phyloP scores from a whole-genome alignment of 2,329 filamentous ascomycete species.

The Diaporthe nobilis region DNA sequence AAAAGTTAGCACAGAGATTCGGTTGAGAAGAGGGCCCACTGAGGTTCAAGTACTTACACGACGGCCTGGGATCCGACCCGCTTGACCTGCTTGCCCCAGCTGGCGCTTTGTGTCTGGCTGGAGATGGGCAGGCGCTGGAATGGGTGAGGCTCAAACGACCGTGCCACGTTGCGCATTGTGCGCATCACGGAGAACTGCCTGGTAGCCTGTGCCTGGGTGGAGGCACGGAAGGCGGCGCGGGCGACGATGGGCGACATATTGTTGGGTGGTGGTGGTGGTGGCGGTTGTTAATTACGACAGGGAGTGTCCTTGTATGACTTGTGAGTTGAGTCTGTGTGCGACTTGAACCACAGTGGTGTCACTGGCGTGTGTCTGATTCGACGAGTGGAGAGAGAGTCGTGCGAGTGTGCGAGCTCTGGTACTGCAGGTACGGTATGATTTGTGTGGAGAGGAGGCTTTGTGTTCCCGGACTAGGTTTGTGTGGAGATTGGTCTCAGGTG shows the following conservation, averaged over 20 bases:
- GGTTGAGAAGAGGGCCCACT: not conserved
- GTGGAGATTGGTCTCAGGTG: constrained; percentile 20
- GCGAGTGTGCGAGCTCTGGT: constrained; percentile 25
- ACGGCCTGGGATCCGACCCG: constrained; percentile 48
- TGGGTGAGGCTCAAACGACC: constrained; percentile 55
- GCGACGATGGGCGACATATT: constrained; percentile 54
- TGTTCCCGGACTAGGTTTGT: constrained; percentile 6
- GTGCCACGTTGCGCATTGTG: constrained; percentile 53
- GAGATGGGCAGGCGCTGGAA: constrained; percentile 54
- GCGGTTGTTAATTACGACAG: constrained; percentile 24
- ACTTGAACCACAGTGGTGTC: constrained; percentile 39
- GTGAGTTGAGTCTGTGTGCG: constrained; percentile 16
- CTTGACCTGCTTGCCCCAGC: constrained; percentile 56
- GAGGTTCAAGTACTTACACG: constrained; percentile 51
- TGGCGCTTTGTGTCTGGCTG: constrained; percentile 49
- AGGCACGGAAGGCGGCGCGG: constrained; percentile 51
- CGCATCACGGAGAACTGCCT: constrained; percentile 55
- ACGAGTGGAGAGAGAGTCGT: constrained; percentile 37
- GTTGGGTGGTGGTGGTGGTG: not conserved
- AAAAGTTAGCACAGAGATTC: not conserved
- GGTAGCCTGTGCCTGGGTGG: constrained; percentile 43
- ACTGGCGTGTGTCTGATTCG: constrained; percentile 41
- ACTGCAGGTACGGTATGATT: constrained; percentile 29
- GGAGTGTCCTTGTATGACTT: constrained; percentile 14
- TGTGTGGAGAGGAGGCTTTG: constrained; percentile 14